phyloP scores from a whole-genome alignment of 2,329 filamentous ascomycete species.

The Aureobasidium pullulans region DNA sequence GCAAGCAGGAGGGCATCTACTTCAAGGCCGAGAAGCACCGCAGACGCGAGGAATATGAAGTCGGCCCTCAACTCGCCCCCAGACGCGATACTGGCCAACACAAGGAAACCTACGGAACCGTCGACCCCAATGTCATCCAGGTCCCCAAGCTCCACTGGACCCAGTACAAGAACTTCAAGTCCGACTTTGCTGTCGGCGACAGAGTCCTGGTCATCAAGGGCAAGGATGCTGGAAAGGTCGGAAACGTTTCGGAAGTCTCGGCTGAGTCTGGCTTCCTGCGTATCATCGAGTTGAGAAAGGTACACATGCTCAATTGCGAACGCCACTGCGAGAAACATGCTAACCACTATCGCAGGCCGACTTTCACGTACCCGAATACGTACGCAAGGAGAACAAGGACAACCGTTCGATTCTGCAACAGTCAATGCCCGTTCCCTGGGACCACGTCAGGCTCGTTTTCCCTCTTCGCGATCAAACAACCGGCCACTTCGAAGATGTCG shows the following conservation, averaged over 20 bases:
- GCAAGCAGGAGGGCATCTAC: constrained; percentile 21
- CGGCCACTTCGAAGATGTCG: constrained; percentile 60
- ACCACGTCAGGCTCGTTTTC: constrained; percentile 73
- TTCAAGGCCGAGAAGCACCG: constrained; percentile 42
- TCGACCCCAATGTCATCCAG: constrained; percentile 28
- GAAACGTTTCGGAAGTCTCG: constrained; percentile 54
- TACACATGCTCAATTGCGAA: constrained; percentile 17
- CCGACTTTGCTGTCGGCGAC: constrained; percentile 50
- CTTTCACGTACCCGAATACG: constrained; percentile 35
- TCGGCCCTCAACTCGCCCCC: constrained; percentile 66
- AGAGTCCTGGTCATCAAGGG: constrained; percentile 76
- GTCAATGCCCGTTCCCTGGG: constrained; percentile 54
- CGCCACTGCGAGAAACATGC: background rate
- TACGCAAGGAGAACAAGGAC: constrained; percentile 31
- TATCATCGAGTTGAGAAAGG: constrained; percentile 35
- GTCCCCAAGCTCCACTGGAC: constrained; percentile 33
- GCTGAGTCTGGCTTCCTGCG: constrained; percentile 26
- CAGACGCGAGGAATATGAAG: constrained; percentile 67
- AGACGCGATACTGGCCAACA: constrained; percentile 60
- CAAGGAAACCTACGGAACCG: constrained; percentile 53
- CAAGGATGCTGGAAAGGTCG: constrained; percentile 75
- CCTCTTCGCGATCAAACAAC: constrained; percentile 61
- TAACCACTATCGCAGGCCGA: constrained; percentile 32
- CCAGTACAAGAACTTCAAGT: constrained; percentile 23
- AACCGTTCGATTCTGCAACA: constrained; percentile 35